Evolutionary conservation across 257 asterid genomes (phyloP).

Genomic region (Gardenia jasminoides): DNA sequence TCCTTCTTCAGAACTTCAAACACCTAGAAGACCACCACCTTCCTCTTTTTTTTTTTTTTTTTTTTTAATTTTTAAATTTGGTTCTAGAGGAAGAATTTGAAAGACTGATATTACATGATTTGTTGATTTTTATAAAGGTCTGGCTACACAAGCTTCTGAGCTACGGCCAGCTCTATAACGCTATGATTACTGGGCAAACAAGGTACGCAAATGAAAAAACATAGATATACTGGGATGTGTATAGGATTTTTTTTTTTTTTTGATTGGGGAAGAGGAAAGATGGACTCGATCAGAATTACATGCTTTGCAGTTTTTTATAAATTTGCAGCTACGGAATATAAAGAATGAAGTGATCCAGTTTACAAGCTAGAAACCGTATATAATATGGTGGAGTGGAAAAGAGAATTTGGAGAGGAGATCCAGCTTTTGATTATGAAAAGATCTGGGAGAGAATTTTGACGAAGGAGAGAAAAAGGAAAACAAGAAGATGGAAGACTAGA

Average conservation of each 20-base stretch:
- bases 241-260: slow-evolving; percentile 13
- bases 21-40: neutral
- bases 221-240: too few relatives aligned
- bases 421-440: slow-evolving; percentile 12
- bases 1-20: neutral
- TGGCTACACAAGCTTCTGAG: slow-evolving; percentile 41
- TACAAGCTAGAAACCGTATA: neutral
- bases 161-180: slow-evolving; percentile 36
- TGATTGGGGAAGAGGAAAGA: neutral
- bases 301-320: slow-evolving; percentile 52
- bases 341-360: slow-evolving; percentile 45
- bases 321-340: slow-evolving; percentile 46
- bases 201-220: too few relatives aligned
- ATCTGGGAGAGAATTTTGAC: neutral
- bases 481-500: neutral
- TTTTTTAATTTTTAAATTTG: too few relatives aligned
- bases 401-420: slow-evolving; percentile 7
- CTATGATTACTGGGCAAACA: slow-evolving; percentile 7
- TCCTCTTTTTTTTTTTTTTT: neutral
- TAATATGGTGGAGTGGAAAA: neutral
- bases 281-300: slow-evolving; percentile 38
- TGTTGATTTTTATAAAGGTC: slow-evolving; percentile 37
- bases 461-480: neutral
- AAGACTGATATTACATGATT: slow-evolving; percentile 31
- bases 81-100: too few relatives aligned